Conservation (phyloP, 805 yeast genomes). For the Candida suzukii region DNA sequence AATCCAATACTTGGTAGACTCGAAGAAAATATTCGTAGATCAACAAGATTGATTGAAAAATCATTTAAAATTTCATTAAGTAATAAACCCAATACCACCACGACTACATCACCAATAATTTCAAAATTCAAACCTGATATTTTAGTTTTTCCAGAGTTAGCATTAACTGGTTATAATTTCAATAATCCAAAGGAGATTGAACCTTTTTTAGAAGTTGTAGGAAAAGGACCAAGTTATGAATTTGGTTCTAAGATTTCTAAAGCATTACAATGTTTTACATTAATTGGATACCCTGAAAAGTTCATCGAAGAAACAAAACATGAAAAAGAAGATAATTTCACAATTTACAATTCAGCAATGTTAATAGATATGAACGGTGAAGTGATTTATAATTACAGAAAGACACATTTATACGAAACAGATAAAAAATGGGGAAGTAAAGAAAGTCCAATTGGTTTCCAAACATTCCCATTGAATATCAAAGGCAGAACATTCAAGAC, state of each 20-base stretch:
- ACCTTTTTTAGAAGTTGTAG: slow-evolving; percentile 48
- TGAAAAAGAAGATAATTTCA: slow-evolving; percentile 1
- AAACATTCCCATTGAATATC: slow-evolving; percentile 35
- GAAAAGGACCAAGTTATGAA: slow-evolving; percentile 33
- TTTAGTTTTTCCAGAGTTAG: slow-evolving; percentile 77
- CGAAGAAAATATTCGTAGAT: slow-evolving; percentile 43
- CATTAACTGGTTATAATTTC: slow-evolving; percentile 81
- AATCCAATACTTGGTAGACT: slow-evolving; percentile 59
- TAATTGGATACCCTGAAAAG: slow-evolving; percentile 79
- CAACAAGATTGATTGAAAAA: slow-evolving; percentile 32
- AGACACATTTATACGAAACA: slow-evolving; percentile 68
- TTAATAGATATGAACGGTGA: slow-evolving; percentile 55
- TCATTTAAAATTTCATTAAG: slow-evolving; percentile 9
- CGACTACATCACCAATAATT: slow-evolving; percentile 22
- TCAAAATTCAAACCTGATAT: slow-evolving; percentile 52
- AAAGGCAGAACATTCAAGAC: slow-evolving; percentile 25
- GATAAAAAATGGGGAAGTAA: slow-evolving; percentile 77
- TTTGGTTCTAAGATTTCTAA: slow-evolving; percentile 53
- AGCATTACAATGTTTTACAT: slow-evolving; percentile 51
- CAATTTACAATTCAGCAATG: slow-evolving; percentile 64
- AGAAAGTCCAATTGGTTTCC: slow-evolving; percentile 61
- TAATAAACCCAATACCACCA: slow-evolving; percentile 1
- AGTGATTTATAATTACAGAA: slow-evolving; percentile 60
- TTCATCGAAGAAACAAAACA: neutral
- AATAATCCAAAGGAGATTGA: slow-evolving; percentile 34